Percentiles rank a stretch among this genome's conserved stretches.
phyloP scores from a whole-genome alignment of 129 eudicot species.

The Apium graveolens region DNA sequence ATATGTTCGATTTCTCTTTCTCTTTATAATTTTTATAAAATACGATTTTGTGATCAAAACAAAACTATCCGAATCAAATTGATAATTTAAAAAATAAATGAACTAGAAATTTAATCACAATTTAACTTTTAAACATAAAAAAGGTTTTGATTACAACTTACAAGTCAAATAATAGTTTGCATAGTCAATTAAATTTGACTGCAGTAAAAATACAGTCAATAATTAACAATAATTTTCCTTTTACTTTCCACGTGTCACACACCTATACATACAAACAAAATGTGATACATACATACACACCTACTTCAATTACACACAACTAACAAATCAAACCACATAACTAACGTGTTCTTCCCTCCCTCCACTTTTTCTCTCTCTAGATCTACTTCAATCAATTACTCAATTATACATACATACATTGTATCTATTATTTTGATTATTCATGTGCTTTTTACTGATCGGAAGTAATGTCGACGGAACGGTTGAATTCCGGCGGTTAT shows the following conservation, averaged over 20 bases:
- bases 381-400: conserved; percentile 1
- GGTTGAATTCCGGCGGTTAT: conserved; percentile 44
- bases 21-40: no score
- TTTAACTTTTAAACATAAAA: no score
- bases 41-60: no score
- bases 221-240: no score
- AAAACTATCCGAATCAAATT: no score
- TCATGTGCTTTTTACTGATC: conserved; percentile 5
- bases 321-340: neutral
- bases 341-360: conserved; percentile 6
- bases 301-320: neutral
- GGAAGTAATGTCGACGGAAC: conserved; percentile 57
- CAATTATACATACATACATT: neutral
- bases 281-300: neutral
- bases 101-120: no score
- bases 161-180: no score
- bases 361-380: neutral
- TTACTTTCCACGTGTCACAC: neutral
- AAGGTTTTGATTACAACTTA: no score
- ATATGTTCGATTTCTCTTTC: no score
- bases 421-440: neutral
- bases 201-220: no score
- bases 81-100: no score
- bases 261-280: neutral
- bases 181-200: neutral